Evolutionary conservation across 2,329 filamentous ascomycete species (phyloP).

Genomic region (Ophiocordyceps australis): DNA sequence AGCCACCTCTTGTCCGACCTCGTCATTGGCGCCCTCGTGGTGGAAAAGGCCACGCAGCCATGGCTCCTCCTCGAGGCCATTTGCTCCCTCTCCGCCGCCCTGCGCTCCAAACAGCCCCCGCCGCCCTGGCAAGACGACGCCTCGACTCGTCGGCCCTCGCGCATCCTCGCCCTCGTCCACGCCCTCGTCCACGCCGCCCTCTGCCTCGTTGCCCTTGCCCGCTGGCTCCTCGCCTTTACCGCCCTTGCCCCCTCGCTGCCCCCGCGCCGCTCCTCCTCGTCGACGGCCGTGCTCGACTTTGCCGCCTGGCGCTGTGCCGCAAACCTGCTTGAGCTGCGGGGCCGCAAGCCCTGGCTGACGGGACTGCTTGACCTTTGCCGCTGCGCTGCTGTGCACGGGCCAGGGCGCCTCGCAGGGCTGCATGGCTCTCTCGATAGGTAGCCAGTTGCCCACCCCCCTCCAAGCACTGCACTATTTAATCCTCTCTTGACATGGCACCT

Average conservation of each 20-base stretch:
- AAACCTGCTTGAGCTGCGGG: conserved; percentile 53
- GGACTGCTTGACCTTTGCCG: conserved; percentile 54
- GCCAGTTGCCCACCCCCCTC: no score
- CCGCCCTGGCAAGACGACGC: no score
- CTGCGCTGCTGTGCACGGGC: conserved; percentile 57
- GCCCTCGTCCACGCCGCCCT: no score
- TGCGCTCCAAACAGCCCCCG: no score
- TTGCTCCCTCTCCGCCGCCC: conserved; percentile 54
- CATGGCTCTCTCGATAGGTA: conserved; percentile 82
- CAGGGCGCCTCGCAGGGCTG: conserved; percentile 54
- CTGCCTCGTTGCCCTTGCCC: conserved; percentile 49
- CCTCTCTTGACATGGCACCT: conserved; percentile 19
- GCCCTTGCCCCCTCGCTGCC: no score
- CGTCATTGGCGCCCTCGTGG: conserved; percentile 67
- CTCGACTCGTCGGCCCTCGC: no score
- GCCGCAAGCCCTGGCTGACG: conserved; percentile 84
- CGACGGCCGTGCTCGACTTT: conserved; percentile 65
- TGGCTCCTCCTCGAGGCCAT: conserved; percentile 80
- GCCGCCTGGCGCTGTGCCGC: conserved; percentile 57
- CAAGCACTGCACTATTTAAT: no score
- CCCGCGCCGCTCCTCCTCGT: no score
- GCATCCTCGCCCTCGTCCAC: no score
- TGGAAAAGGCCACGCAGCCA: conserved; percentile 65
- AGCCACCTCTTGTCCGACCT: conserved; percentile 80
- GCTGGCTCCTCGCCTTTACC: conserved; percentile 18